These are phyloP conservation scores for Trypethelium eluteriae DNA, from an alignment of 495 filamentous ascomycete species.

Conservation along the genomic window DNA sequence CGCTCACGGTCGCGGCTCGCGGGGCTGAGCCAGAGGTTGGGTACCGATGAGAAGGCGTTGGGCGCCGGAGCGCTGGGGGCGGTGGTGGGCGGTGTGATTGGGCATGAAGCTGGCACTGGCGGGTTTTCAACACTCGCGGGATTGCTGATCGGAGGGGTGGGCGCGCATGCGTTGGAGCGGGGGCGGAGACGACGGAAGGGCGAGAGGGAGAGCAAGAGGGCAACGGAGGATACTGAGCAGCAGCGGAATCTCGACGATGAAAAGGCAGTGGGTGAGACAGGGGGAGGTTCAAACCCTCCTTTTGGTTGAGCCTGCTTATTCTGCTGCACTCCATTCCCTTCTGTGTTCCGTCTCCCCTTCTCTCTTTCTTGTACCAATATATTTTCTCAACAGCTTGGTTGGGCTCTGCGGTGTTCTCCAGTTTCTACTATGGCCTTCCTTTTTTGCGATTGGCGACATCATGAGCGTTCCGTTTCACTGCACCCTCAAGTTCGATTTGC, in stretches of 20 bases:
- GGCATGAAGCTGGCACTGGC: conserved; percentile 16
- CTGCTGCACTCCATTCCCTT: not conserved
- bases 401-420: not conserved
- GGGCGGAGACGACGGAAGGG: not conserved
- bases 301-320: not conserved
- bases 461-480: not conserved
- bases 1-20: conserved; percentile 13
- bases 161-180: conserved; percentile 16
- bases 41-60: conserved; percentile 14
- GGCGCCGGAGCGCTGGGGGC: conserved; percentile 18
- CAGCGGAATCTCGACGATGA: not conserved
- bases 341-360: not conserved
- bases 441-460: not conserved
- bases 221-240: too few species aligned
- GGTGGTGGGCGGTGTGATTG: conserved; percentile 18
- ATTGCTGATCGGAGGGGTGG: conserved; percentile 17
- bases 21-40: conserved; percentile 17
- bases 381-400: not conserved
- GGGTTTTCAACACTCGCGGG: conserved; percentile 14
- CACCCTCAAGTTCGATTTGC: too few species aligned
- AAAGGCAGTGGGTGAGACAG: not conserved
- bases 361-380: not conserved
- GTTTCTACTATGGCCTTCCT: not conserved
- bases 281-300: not conserved
- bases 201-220: not conserved